These are phyloP conservation scores for Tirmania nivea DNA, from an alignment of 495 filamentous ascomycete genomes.

Conservation along the genomic window DNA sequence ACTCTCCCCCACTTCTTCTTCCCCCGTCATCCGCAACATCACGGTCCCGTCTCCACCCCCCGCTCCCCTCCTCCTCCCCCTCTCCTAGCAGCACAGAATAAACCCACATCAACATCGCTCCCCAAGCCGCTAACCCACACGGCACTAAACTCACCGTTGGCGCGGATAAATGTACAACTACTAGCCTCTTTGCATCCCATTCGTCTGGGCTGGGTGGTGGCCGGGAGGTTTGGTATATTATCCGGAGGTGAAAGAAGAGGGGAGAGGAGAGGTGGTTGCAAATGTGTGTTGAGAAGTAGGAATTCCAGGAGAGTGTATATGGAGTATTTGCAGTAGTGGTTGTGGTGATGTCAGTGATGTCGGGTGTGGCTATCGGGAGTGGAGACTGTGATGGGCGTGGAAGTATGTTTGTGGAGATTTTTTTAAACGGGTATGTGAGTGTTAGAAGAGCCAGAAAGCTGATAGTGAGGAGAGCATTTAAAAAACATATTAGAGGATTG, in stretches of 20 bases:
- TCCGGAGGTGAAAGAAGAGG: constrained; percentile 10
- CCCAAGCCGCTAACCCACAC: constrained; percentile 1
- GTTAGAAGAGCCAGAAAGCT: constrained; percentile 4
- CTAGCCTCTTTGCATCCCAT: constrained; percentile 6
- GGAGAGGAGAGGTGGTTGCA: constrained; percentile 1
- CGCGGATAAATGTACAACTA: constrained; percentile 12
- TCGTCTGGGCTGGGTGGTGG: constrained; percentile 6
- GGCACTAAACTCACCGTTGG: constrained; percentile 5
- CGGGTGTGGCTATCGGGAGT: neutral
- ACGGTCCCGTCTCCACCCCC: neutral
- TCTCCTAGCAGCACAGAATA: constrained; percentile 17
- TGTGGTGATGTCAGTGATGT: neutral
- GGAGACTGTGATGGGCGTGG: neutral
- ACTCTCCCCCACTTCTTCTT: neutral
- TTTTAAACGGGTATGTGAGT: constrained; percentile 9
- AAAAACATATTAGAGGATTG: constrained; percentile 11
- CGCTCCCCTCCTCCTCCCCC: constrained; percentile 10
- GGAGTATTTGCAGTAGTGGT: neutral
- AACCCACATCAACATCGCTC: constrained; percentile 13
- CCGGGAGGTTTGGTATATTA: constrained; percentile 7
- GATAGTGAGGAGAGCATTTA: constrained; percentile 9
- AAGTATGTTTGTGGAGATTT: constrained; percentile 1
- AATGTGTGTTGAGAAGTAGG: neutral
- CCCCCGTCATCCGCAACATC: too few species aligned
- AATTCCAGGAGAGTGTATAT: neutral